These are phyloP conservation scores for Saccharomycopsis hybrid DNA, from an alignment of 1,139 yeast species.

Conservation along the genomic window DNA sequence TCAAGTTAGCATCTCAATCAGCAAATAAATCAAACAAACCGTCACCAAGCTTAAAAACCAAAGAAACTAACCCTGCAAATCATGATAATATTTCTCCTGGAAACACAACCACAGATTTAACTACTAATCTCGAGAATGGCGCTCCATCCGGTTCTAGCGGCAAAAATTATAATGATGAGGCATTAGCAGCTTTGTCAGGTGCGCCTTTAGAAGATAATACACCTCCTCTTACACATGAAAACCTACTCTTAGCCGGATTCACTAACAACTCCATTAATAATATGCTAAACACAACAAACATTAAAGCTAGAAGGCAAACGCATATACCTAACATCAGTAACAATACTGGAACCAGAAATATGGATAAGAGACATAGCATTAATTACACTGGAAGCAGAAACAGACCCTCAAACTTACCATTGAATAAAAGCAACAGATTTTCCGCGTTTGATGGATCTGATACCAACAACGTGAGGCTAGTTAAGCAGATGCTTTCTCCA, in stretches of 20 bases:
- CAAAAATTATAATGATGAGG: not conserved
- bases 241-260: not conserved
- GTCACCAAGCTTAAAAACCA: constrained; percentile 6
- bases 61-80: not conserved
- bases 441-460: constrained; percentile 18
- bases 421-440: constrained; percentile 10
- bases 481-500: constrained; percentile 15
- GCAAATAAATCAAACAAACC: constrained; percentile 9
- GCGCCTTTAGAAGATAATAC: not conserved
- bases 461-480: constrained; percentile 7
- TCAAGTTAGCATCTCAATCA: constrained; percentile 11
- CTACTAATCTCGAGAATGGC: constrained; percentile 13
- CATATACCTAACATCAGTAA: not conserved
- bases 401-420: not conserved
- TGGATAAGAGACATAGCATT: constrained; percentile 5
- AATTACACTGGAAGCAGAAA: not conserved
- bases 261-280: not conserved
- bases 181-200: not conserved
- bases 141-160: constrained; percentile 17
- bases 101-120: too few relatives aligned
- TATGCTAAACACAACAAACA: not conserved
- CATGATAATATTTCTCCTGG: not conserved
- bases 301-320: not conserved
- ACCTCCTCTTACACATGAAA: not conserved
- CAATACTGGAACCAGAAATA: constrained; percentile 1